Conservation (phyloP, 2,329 filamentous ascomycete species). For the Biscogniauxia marginata region DNA sequence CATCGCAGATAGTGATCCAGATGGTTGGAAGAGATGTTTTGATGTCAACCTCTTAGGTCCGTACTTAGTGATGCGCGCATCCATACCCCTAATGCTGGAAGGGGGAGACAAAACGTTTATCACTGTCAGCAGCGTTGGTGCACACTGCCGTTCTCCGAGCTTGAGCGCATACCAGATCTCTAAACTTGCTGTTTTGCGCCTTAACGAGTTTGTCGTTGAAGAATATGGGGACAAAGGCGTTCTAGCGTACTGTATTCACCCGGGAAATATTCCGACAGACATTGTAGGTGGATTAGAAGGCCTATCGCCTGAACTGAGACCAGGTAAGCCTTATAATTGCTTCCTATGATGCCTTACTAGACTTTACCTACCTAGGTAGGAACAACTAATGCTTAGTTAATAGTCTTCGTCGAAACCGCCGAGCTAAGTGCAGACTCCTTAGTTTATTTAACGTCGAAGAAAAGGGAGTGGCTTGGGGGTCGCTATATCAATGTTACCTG, state of each 20-base stretch:
- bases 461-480: conserved; percentile 33
- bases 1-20: conserved; percentile 30
- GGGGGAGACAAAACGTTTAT: conserved; percentile 38
- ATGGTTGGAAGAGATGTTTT: conserved; percentile 40
- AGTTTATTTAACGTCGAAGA: conserved; percentile 30
- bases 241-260: conserved; percentile 42
- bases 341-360: background rate
- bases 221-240: conserved; percentile 43
- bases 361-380: too few species aligned
- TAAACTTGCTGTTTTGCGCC: conserved; percentile 45
- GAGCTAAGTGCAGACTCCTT: conserved; percentile 31
- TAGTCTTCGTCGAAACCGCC: conserved; percentile 27
- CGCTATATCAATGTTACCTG: conserved; percentile 40
- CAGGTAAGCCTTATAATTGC: conserved; percentile 12
- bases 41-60: conserved; percentile 49
- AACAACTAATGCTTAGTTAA: conserved; percentile 1
- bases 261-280: conserved; percentile 41
- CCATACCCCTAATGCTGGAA: conserved; percentile 41
- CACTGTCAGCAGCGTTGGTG: conserved; percentile 42
- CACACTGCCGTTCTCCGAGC: conserved; percentile 27
- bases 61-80: conserved; percentile 44
- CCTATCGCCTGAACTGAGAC: conserved; percentile 5
- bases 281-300: conserved; percentile 13
- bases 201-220: conserved; percentile 43
- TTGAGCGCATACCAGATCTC: conserved; percentile 41